These are phyloP conservation scores for Fusarium sp. DNA, from an alignment of 2,329 filamentous ascomycete genomes.

Conservation along the genomic window DNA sequence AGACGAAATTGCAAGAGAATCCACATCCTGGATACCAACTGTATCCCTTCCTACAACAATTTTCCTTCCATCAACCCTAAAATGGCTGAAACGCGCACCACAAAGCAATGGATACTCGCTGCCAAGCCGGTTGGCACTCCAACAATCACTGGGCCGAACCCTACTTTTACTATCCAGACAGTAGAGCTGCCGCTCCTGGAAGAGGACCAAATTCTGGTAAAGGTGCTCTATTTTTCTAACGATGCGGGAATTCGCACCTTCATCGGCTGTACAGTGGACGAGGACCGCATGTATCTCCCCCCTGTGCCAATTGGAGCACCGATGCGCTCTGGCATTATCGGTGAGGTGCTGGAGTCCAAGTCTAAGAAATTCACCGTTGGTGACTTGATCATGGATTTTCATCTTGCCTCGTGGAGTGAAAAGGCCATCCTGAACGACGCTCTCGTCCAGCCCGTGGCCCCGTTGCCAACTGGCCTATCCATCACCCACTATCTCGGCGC, in stretches of 20 bases:
- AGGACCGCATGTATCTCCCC: conserved; percentile 14
- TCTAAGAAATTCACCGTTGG: background rate
- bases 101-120: conserved; percentile 10
- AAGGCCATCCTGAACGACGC: conserved; percentile 1
- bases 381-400: conserved; percentile 10
- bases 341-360: conserved; percentile 10
- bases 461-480: background rate
- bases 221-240: conserved; percentile 12
- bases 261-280: background rate
- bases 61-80: background rate
- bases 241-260: conserved; percentile 9
- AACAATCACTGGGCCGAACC: background rate
- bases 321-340: conserved; percentile 9
- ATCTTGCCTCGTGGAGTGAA: conserved; percentile 8
- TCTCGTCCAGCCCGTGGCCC: background rate
- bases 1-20: background rate
- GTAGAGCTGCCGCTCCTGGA: background rate
- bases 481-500: conserved; percentile 18
- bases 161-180: background rate
- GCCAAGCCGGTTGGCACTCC: conserved; percentile 8
- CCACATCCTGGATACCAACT: background rate
- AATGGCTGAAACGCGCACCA: background rate
- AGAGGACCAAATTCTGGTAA: conserved; percentile 10
- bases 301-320: background rate
- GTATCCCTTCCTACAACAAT: background rate